Percentiles rank a stretch among this genome's conserved stretches.
Evolutionary conservation across 2,329 filamentous ascomycete genomes (phyloP).

Genomic region (Paraconiothyrium sp.): DNA sequence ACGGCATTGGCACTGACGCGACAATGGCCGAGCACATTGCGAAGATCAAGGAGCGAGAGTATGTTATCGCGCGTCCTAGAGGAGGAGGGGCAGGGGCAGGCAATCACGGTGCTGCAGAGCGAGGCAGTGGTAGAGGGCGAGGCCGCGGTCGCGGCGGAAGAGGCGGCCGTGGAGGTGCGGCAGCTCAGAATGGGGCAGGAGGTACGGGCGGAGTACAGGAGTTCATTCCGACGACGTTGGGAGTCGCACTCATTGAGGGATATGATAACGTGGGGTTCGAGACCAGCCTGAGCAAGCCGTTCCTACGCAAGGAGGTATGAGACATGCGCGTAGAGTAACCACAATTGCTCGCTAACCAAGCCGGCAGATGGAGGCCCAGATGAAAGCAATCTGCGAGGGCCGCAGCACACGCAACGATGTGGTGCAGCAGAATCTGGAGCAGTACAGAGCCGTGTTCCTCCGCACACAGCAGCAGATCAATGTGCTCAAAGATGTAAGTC

Average conservation of each 20-base stretch:
- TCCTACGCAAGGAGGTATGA: slow-evolving; percentile 83
- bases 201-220: slow-evolving; percentile 71
- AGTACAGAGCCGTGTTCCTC: slow-evolving; percentile 87
- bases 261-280: slow-evolving; percentile 96
- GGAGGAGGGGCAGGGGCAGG: slow-evolving; percentile 36
- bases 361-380: slow-evolving; percentile 83
- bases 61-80: slow-evolving; percentile 74
- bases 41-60: slow-evolving; percentile 90
- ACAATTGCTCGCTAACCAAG: slow-evolving; percentile 25
- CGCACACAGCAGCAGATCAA: slow-evolving; percentile 81
- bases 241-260: slow-evolving; percentile 89
- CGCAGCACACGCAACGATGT: slow-evolving; percentile 77
- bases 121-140: slow-evolving; percentile 54
- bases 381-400: slow-evolving; percentile 96
- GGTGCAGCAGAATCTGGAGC: slow-evolving; percentile 81
- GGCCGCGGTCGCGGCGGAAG: slow-evolving; percentile 44
- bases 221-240: slow-evolving; percentile 91
- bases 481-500: slow-evolving; percentile 63
- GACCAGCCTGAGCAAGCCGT: slow-evolving; percentile 92
- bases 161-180: slow-evolving; percentile 59
- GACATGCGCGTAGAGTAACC: slow-evolving; percentile 14
- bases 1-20: slow-evolving; percentile 97
- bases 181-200: slow-evolving; percentile 54
- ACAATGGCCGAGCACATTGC: slow-evolving; percentile 99
- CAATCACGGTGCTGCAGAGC: slow-evolving; percentile 54